phyloP scores from a whole-genome alignment of 2,329 filamentous ascomycete species.

The Trichoderma brevicompactum region DNA sequence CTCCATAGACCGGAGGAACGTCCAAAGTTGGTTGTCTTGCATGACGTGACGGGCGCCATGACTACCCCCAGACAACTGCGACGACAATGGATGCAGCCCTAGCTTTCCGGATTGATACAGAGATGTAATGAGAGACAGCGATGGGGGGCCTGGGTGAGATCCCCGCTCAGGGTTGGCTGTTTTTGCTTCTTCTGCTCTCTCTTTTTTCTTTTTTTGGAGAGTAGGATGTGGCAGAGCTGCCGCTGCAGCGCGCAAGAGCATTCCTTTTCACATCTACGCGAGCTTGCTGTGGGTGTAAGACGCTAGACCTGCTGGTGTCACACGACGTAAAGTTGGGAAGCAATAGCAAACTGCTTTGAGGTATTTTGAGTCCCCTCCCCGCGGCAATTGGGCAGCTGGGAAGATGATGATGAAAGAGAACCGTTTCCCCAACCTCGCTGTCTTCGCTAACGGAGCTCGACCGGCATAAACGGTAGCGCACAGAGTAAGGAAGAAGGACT shows the following conservation, averaged over 20 bases:
- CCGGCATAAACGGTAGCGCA: neutral
- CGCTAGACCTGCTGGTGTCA: slow-evolving; percentile 22
- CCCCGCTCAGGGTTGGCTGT: slow-evolving; percentile 11
- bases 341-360: neutral
- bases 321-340: slow-evolving; percentile 17
- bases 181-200: neutral
- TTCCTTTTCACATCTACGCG: slow-evolving; percentile 13
- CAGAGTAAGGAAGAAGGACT: neutral
- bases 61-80: slow-evolving; percentile 10
- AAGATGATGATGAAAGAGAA: neutral
- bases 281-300: slow-evolving; percentile 19
- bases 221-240: slow-evolving; percentile 1
- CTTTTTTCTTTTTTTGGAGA: slow-evolving; percentile 6
- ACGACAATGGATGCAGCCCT: slow-evolving; percentile 23
- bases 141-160: slow-evolving; percentile 14
- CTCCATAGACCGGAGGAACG: slow-evolving; percentile 22
- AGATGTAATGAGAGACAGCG: slow-evolving; percentile 1
- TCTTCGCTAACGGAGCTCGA: neutral
- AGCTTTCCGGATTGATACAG: slow-evolving; percentile 14
- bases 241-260: neutral
- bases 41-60: slow-evolving; percentile 27
- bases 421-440: neutral
- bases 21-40: slow-evolving; percentile 27
- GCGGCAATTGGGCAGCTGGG: neutral
- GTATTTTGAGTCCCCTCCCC: slow-evolving; percentile 11